Evolutionary conservation across 306 rosid species (phyloP).

Genomic region (Cajanus cajan): DNA sequence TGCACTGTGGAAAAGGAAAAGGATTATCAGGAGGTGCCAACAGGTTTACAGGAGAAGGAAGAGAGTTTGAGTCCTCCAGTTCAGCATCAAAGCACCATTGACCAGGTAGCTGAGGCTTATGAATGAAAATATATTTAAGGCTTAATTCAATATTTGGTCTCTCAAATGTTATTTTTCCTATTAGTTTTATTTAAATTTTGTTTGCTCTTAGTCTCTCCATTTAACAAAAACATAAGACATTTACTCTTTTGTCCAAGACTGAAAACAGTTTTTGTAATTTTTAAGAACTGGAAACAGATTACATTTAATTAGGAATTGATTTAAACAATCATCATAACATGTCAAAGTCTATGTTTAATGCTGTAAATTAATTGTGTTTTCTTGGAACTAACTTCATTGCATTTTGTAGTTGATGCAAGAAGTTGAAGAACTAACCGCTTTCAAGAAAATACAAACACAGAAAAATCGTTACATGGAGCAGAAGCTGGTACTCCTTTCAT

Average conservation of each 20-base stretch:
- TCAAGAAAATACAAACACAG: constrained; percentile 36
- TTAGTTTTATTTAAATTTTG: not conserved
- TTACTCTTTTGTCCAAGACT: not conserved
- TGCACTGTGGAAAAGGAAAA: constrained; percentile 5
- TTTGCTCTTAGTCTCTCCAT: not conserved
- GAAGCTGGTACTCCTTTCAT: constrained; percentile 51
- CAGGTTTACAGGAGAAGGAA: constrained; percentile 32
- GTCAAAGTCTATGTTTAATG: not conserved
- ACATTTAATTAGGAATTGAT: not conserved
- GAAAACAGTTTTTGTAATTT: not conserved
- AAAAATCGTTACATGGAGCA: constrained; percentile 48
- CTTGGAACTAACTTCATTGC: not conserved
- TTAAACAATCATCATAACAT: not conserved
- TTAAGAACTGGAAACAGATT: not conserved
- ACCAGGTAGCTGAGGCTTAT: constrained; percentile 40
- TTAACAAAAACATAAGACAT: not conserved
- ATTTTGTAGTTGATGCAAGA: constrained; percentile 53
- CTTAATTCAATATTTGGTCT: not conserved
- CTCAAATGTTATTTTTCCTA: not conserved
- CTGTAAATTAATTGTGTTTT: not conserved
- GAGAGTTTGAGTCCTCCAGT: constrained; percentile 29
- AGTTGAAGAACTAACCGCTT: constrained; percentile 48
- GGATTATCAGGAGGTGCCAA: not conserved
- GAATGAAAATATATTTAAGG: not conserved
- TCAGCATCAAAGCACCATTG: constrained; percentile 26